These are phyloP conservation scores for Aeschynomene evenia DNA, from an alignment of 306 rosid species.

Conservation along the genomic window DNA sequence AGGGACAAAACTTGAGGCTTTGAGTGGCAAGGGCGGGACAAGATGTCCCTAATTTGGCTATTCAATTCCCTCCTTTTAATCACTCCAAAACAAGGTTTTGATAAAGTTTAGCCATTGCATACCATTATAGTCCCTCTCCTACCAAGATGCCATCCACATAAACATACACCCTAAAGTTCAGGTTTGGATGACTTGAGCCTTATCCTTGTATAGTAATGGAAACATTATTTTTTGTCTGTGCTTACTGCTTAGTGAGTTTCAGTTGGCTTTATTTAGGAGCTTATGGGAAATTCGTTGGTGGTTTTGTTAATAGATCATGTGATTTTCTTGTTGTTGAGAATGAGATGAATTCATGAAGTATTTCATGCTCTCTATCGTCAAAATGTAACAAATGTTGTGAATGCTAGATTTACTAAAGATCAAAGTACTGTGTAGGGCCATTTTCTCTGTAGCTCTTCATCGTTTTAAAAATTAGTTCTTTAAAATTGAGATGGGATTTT, in stretches of 20 bases:
- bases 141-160: no score
- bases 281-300: neutral
- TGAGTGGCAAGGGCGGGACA: no score
- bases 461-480: neutral
- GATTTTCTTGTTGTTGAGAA: neutral
- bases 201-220: neutral
- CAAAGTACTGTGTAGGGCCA: neutral
- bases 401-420: neutral
- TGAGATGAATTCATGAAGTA: slow-evolving; percentile 5
- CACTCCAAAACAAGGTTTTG: no score
- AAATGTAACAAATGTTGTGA: neutral
- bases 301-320: slow-evolving; percentile 8
- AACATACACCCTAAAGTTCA: neutral
- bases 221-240: neutral
- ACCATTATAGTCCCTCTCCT: no score
- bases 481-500: neutral
- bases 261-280: neutral
- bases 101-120: no score
- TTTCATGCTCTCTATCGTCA: neutral
- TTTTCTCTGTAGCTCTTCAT: neutral
- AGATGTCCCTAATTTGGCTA: no score
- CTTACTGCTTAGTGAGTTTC: neutral
- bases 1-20: no score
- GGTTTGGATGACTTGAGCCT: neutral
- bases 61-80: no score